Evolutionary conservation across 1,139 yeast genomes (phyloP), one percentile per base, ranked within the genome.

Genomic region (Entelexis paramagnoliae): DNA sequence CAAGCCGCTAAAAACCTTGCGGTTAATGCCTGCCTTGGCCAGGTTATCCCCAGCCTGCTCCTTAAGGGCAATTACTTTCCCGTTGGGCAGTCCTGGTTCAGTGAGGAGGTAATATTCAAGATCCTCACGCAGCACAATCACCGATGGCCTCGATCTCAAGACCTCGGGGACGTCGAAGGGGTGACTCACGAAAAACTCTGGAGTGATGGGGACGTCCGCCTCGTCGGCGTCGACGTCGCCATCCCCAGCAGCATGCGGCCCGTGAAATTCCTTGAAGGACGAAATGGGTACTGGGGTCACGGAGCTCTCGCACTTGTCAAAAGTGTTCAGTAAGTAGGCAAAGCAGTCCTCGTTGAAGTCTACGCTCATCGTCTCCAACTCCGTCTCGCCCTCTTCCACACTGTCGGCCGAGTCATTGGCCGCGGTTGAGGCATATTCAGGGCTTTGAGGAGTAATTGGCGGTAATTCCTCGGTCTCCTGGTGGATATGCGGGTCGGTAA

Each of bases 81-180:
- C 63, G 10, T 54, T 52, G 3, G 62, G 46, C 14, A 60, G 52
- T 19, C 63, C 66, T 10, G 63, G 58, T 44, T 61, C 66, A 2
- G 89, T 87, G 28, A 91, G 80, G 54, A 94, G 86, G 67, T 89
- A 93, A 68, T 79, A 93, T 65, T 93, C 98, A 59, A 93, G 73
- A 66, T 93, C 98, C 66, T 93, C 99, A 56, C 96, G 74, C 52
- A 93, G 73, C 4, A 91, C 96, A 55, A 93, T 88, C 45, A 93
- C 83, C 0, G 96, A 87, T 0, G 98, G 97, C 61, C 87, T 83
- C 53, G 80, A 80, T 60, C 79, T 80, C 56, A 89, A 71, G 3
- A 86, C 78, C 51, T 51, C 52, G 3, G 62, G 61, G 8, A 58
- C 39, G 11, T 50, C 57, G 10, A 30, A 4, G 24, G 55, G 16